These are phyloP conservation scores for Phlegmacium glaucopus DNA, from an alignment of 768 basidiomycete species.

Conservation along the genomic window DNA sequence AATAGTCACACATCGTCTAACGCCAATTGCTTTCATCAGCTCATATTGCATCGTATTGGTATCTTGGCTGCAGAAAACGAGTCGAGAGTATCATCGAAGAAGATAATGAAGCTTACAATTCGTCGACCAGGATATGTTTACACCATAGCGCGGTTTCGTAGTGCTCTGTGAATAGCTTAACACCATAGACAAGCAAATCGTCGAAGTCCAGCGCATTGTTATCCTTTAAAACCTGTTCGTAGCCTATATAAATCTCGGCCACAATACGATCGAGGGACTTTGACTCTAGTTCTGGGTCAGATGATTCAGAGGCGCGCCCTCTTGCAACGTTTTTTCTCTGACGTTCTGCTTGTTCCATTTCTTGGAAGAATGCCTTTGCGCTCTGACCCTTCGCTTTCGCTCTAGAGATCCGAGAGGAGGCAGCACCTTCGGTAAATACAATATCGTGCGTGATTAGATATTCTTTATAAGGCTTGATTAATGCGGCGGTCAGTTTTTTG, in stretches of 20 bases:
- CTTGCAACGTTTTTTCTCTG: slow-evolving; percentile 2
- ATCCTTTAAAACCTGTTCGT: slow-evolving; percentile 55
- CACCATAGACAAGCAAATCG: slow-evolving; percentile 73
- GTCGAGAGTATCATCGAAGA: background rate
- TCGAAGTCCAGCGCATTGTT: slow-evolving; percentile 86
- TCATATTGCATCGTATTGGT: slow-evolving; percentile 82
- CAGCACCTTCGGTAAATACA: slow-evolving; percentile 49
- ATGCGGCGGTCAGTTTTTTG: slow-evolving; percentile 60
- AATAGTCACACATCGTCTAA: slow-evolving; percentile 58
- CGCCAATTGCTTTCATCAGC: slow-evolving; percentile 67
- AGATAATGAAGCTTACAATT: slow-evolving; percentile 56
- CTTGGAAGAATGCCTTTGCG: slow-evolving; percentile 42
- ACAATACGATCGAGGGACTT: slow-evolving; percentile 35
- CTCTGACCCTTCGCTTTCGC: slow-evolving; percentile 66
- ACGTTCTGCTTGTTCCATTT: slow-evolving; percentile 16
- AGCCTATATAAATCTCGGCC: slow-evolving; percentile 58
- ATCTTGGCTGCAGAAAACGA: slow-evolving; percentile 51
- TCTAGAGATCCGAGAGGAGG: slow-evolving; percentile 66
- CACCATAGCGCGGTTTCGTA: slow-evolving; percentile 54
- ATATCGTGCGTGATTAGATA: slow-evolving; percentile 44
- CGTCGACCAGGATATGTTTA: slow-evolving; percentile 71
- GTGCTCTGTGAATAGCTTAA: slow-evolving; percentile 55
- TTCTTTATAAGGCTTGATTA: slow-evolving; percentile 56
- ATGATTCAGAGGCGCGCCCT: slow-evolving; percentile 8
- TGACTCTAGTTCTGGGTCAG: slow-evolving; percentile 7